These are phyloP conservation scores for Paraphaeosphaeria minitans DNA, from an alignment of 2,329 filamentous ascomycete species.

Conservation along the genomic window DNA sequence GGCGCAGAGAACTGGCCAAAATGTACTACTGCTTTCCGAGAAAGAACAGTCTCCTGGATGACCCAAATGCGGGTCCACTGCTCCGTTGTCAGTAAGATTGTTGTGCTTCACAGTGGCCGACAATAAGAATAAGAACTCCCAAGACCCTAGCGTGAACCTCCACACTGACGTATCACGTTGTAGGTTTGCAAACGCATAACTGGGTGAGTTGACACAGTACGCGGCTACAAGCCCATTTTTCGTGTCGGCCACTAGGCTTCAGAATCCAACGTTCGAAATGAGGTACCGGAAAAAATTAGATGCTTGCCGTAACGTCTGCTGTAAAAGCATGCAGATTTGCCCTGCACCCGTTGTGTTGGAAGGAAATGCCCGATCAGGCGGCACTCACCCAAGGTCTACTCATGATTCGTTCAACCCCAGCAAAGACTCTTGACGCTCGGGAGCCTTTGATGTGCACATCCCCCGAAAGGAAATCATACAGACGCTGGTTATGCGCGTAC, in stretches of 20 bases:
- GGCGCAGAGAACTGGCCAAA: constrained; percentile 26
- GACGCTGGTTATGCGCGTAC: constrained; percentile 4
- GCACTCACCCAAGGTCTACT: constrained; percentile 16
- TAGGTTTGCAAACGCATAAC: too few species aligned
- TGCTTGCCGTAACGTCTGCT: too few species aligned
- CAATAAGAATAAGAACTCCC: too few species aligned
- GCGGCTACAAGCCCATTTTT: too few species aligned
- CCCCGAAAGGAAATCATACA: constrained; percentile 11
- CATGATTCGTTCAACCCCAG: constrained; percentile 22
- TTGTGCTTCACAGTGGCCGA: too few species aligned
- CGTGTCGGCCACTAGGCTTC: too few species aligned
- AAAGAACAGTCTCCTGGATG: constrained; percentile 29
- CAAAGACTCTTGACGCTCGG: constrained; percentile 18
- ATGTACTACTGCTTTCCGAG: constrained; percentile 22
- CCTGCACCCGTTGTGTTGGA: too few species aligned
- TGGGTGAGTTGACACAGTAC: too few species aligned
- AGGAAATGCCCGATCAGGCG: not conserved
- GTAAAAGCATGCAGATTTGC: too few species aligned
- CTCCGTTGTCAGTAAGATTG: not conserved
- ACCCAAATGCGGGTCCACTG: constrained; percentile 32
- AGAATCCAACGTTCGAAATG: not conserved
- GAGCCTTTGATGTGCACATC: constrained; percentile 12
- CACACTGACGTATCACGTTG: too few species aligned
- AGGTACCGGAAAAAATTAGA: not conserved
- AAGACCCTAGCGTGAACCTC: too few species aligned